Percentiles rank a stretch among this genome's conserved stretches.
phyloP scores from a whole-genome alignment of 805 yeast species.

The Cyberlindnera nakhonratchasimensis region DNA sequence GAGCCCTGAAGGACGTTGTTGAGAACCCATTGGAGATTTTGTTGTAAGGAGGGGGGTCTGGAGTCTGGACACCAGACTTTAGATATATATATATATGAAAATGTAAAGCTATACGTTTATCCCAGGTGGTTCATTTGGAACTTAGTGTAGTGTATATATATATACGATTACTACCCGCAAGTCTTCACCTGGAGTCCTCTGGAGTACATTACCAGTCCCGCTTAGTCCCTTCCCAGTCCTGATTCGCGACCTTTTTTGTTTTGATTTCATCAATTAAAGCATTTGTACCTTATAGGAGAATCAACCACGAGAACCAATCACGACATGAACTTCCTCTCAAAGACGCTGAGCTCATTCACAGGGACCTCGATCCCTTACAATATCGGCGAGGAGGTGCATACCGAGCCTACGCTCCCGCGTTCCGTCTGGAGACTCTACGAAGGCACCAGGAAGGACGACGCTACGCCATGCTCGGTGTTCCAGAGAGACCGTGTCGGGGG shows the following conservation, averaged over 20 bases:
- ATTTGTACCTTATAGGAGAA: not conserved
- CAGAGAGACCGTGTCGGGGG: slow-evolving; percentile 49
- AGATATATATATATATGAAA: too few species aligned
- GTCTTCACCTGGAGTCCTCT: too few species aligned
- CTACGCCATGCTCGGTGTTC: slow-evolving; percentile 57
- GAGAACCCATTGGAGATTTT: slow-evolving; percentile 96
- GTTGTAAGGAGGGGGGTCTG: slow-evolving; percentile 49
- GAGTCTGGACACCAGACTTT: too few species aligned
- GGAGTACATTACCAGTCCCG: too few species aligned
- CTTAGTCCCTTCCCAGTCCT: too few species aligned
- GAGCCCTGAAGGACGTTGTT: slow-evolving; percentile 81
- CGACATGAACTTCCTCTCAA: slow-evolving; percentile 67
- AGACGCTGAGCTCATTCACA: slow-evolving; percentile 54
- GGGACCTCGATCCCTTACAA: slow-evolving; percentile 58
- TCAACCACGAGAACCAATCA: not conserved
- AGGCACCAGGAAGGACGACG: slow-evolving; percentile 50
- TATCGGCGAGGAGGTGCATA: slow-evolving; percentile 41
- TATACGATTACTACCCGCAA: too few species aligned
- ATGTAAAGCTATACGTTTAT: too few species aligned
- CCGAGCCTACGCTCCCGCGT: slow-evolving; percentile 31
- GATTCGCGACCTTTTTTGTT: not conserved
- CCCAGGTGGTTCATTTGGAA: too few species aligned
- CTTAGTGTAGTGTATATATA: too few species aligned
- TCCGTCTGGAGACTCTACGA: slow-evolving; percentile 62
- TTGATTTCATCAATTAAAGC: not conserved